These are phyloP conservation scores for Trebouxia sp. DNA, from an alignment of 139 green algal species.

Conservation along the genomic window DNA sequence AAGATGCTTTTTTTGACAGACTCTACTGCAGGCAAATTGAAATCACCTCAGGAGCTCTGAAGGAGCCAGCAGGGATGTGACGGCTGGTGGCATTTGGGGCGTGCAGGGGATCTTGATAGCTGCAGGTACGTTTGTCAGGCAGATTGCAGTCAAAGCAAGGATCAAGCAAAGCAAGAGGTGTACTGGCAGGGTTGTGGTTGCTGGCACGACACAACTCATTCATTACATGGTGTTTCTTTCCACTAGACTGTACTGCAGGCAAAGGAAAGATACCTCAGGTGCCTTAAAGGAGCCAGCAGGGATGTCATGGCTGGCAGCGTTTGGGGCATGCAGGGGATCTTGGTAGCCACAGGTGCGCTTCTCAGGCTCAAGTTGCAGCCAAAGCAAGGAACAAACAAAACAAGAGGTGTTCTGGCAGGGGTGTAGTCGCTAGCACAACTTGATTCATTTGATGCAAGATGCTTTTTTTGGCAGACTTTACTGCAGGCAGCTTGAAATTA, in stretches of 20 bases:
- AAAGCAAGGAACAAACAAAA: no score
- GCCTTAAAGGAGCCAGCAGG: background rate
- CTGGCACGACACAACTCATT: background rate
- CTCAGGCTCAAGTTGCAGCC: background rate
- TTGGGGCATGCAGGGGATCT: background rate
- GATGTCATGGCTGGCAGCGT: background rate
- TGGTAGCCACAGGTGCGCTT: background rate
- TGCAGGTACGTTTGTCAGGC: background rate
- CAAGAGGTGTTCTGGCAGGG: background rate
- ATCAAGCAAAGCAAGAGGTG: no score
- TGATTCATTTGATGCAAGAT: background rate
- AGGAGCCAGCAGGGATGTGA: no score
- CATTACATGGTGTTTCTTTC: no score
- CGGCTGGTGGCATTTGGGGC: background rate
- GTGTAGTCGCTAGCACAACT: background rate
- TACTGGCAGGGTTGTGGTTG: background rate
- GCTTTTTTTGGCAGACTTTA: no score
- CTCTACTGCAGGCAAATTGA: background rate
- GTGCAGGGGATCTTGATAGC: constrained; percentile 26
- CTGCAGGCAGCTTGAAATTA: background rate
- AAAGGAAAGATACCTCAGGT: background rate
- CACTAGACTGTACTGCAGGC: no score
- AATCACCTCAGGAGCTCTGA: no score
- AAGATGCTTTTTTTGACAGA: background rate
- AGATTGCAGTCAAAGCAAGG: no score